Conservation (phyloP, 75 land plant genomes). For the Adiantum capillusveneris region DNA sequence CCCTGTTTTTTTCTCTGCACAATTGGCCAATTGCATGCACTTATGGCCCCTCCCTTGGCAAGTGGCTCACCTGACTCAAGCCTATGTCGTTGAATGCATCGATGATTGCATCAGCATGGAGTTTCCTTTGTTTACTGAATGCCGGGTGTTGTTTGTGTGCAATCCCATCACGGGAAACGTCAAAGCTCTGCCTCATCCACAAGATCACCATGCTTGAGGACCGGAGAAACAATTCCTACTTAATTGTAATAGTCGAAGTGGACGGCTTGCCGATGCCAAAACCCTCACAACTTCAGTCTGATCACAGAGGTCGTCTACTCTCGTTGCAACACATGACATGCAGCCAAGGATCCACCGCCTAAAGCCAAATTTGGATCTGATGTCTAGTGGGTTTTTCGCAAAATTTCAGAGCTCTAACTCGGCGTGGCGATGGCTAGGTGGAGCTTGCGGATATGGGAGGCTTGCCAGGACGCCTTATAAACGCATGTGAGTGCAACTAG, state of each 20-base stretch:
- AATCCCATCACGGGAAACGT: slow-evolving; percentile 33
- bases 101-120: slow-evolving; percentile 25
- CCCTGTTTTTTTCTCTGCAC: too few relatives aligned
- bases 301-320: slow-evolving; percentile 40
- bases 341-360: slow-evolving; percentile 25
- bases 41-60: slow-evolving; percentile 11
- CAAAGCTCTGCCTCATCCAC: slow-evolving; percentile 30
- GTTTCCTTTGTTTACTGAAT: slow-evolving; percentile 29
- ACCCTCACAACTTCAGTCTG: slow-evolving; percentile 13
- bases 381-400: too few relatives aligned
- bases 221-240: slow-evolving; percentile 14
- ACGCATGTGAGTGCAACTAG: too few relatives aligned
- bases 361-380: slow-evolving; percentile 30
- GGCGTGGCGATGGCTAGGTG: too few relatives aligned
- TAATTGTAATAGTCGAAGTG: slow-evolving; percentile 27
- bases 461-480: too few relatives aligned
- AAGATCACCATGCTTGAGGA: slow-evolving; percentile 13
- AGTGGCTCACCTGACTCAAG: slow-evolving; percentile 15
- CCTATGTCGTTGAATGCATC: slow-evolving; percentile 9
- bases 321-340: slow-evolving; percentile 17
- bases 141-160: slow-evolving; percentile 26
- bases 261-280: slow-evolving; percentile 1
- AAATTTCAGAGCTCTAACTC: too few relatives aligned
- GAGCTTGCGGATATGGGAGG: too few relatives aligned
- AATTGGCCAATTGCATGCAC: slow-evolving; percentile 13